Conservation (phyloP, 345 rosid genomes). For the Lagerstroemia speciosa region DNA sequence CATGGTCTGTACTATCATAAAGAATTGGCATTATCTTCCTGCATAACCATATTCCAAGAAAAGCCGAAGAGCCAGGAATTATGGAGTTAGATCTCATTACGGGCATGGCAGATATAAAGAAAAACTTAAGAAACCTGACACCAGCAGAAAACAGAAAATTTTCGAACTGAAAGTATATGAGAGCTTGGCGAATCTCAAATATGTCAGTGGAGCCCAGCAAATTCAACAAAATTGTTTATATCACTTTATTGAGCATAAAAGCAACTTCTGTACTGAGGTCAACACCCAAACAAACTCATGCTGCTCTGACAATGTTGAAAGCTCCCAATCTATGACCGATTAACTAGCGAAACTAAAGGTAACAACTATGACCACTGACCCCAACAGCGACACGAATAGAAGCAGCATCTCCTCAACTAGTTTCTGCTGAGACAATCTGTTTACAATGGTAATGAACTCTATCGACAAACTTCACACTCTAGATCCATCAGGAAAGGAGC, state of each 20-base stretch:
- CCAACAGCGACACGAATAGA: not conserved
- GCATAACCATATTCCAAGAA: not conserved
- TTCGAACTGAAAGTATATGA: not conserved
- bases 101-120: not conserved
- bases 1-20: too few relatives aligned
- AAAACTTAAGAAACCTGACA: not conserved
- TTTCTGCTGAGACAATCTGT: not conserved
- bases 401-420: not conserved
- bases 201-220: not conserved
- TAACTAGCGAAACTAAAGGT: not conserved
- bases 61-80: not conserved
- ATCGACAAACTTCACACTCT: conserved; percentile 23
- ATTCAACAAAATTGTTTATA: not conserved
- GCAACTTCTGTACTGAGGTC: not conserved
- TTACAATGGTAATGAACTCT: not conserved
- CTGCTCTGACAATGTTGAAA: not conserved
- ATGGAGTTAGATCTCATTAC: not conserved
- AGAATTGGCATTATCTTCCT: too few relatives aligned
- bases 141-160: not conserved
- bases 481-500: conserved; percentile 23
- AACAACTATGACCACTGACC: not conserved
- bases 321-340: not conserved
- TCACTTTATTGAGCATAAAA: not conserved
- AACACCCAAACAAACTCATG: not conserved
- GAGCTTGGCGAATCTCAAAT: not conserved